These are phyloP conservation scores for Huntiella abstrusa DNA, from an alignment of 2,329 filamentous ascomycete species.

Conservation along the genomic window DNA sequence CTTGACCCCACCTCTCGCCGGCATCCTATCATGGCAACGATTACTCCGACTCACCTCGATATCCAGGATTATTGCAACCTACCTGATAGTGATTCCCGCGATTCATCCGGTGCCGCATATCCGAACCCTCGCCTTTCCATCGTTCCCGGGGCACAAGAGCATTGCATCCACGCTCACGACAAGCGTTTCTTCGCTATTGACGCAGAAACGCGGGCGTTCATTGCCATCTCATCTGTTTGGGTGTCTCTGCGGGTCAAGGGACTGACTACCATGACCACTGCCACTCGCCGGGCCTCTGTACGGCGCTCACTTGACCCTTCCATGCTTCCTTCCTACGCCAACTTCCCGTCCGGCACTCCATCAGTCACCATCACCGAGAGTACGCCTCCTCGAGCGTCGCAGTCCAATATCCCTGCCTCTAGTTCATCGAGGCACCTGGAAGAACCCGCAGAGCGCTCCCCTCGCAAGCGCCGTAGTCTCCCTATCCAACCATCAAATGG, in stretches of 20 bases:
- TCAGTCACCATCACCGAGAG: background rate
- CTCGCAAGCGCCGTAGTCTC: slow-evolving; percentile 7
- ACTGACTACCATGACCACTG: slow-evolving; percentile 1
- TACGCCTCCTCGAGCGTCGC: too few relatives aligned
- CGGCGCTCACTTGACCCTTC: background rate
- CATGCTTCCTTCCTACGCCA: background rate
- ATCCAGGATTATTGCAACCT: slow-evolving; percentile 33
- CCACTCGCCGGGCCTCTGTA: slow-evolving; percentile 5
- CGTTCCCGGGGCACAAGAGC: background rate
- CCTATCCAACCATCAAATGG: background rate
- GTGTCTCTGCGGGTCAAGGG: slow-evolving; percentile 15
- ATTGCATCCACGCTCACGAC: slow-evolving; percentile 4
- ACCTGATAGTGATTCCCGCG: background rate
- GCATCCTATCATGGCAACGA: slow-evolving; percentile 55
- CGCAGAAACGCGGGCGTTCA: slow-evolving; percentile 13
- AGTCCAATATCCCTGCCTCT: too few relatives aligned
- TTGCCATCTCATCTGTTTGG: slow-evolving; percentile 15
- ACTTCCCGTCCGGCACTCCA: background rate
- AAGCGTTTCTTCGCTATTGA: slow-evolving; percentile 13
- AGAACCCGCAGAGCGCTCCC: too few relatives aligned
- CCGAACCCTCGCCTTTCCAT: slow-evolving; percentile 3
- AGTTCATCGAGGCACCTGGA: too few relatives aligned
- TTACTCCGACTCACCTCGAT: slow-evolving; percentile 45
- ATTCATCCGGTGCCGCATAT: background rate
- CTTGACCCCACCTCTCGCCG: slow-evolving; percentile 49